Evolutionary conservation across 345 rosid genomes (phyloP), one percentile per base, ranked within the genome.

Genomic region (Euphorbia lathyris): DNA sequence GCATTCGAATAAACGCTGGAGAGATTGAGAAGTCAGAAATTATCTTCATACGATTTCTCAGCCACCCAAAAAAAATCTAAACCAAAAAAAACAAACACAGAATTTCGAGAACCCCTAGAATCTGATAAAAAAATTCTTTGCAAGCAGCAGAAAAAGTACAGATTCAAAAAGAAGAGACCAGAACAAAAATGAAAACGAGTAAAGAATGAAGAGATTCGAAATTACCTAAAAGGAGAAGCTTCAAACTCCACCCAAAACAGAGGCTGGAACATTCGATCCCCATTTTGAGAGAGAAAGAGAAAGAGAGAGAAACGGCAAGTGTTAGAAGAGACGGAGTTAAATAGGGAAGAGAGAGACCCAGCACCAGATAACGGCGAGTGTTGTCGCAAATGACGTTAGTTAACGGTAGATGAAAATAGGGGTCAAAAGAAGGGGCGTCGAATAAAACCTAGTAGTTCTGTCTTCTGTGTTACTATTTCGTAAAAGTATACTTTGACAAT

Each of bases 351-450:
- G 74, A 65, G 40, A 65, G 55, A 14, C 36, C 48, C 75, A 40
- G 52, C 72, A 61, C 51, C 34, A 57, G 80, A 71, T 64, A 76
- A 76, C 63, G 73, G 76, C 71, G 77, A 71, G 14, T 48, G 65
- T 16, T 45, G 4, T 1, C 2, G 25, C 12, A 10, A 57, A 20
- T 36, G 72, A 77, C 85, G 86, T 83, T 80, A 77, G 0, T 55
- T 83, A 73, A 84, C 91, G 81, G 43, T 57, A 1, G 69, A 67
- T 27, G 29, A 34, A 60, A 60, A 13, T 47, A 7, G 70, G 7
- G 66, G 85, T 82, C 85, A 77, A 72, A 81, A 70, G n/a, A 81
- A 34, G 52, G 32, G 85, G 80, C 79, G 84, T 72, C 86, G 42
- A 20, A 9, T 26, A 32, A 64, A 64, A 13, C 36, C 19, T 25